Percentiles rank a stretch among this genome's conserved stretches.
Conservation (phyloP, 2,329 filamentous ascomycete genomes). For the Fusarium anguioides region DNA sequence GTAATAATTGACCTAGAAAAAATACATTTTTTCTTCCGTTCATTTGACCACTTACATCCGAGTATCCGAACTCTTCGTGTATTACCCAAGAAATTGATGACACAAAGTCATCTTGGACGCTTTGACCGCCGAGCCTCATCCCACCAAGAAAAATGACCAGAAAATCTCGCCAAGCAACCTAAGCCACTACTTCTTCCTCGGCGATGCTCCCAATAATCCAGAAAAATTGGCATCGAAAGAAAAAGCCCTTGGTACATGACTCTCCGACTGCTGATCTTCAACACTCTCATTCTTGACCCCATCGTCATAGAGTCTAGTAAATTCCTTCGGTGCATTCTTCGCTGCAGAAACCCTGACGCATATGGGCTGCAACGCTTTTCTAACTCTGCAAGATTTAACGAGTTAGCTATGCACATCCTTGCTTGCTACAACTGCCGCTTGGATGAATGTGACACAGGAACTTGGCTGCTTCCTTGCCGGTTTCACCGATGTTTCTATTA, state of each 20-base stretch:
- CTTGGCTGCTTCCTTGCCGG: background rate
- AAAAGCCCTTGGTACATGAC: background rate
- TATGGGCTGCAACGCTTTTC: background rate
- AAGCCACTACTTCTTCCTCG: background rate
- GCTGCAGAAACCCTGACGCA: background rate
- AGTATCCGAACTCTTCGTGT: background rate
- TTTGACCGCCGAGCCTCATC: background rate
- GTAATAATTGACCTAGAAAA: too few species aligned
- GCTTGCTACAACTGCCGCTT: background rate
- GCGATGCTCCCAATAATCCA: background rate
- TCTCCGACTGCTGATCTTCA: background rate
- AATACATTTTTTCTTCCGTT: rapidly evolving
- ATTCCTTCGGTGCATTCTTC: conserved; percentile 20
- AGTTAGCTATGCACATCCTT: background rate
- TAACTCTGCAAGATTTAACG: background rate
- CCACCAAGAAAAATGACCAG: background rate
- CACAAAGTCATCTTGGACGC: background rate
- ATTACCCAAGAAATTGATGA: background rate
- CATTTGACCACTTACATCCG: rapidly evolving
- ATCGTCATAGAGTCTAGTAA: conserved; percentile 13
- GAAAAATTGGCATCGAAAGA: background rate
- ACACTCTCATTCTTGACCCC: background rate
- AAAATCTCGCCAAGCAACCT: background rate
- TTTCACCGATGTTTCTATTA: background rate
- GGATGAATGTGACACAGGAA: background rate